Percentiles rank a stretch among this genome's conserved stretches.
These are phyloP conservation scores for Podospora anserina DNA, from an alignment of 495 filamentous ascomycete genomes.

Conservation along the genomic window DNA sequence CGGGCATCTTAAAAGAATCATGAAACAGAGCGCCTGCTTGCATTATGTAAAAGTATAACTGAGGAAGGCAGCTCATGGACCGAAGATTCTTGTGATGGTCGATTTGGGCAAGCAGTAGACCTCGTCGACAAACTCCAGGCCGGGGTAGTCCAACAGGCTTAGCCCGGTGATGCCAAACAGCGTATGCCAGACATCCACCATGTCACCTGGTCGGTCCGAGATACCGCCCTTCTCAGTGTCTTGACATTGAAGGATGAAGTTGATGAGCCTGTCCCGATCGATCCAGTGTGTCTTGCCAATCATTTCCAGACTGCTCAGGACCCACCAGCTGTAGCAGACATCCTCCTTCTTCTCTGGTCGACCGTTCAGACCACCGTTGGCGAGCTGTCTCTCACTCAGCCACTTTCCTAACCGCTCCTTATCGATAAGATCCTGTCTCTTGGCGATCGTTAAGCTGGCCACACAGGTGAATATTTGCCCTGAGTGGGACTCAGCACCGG, in stretches of 20 bases:
- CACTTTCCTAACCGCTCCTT: slow-evolving; percentile 77
- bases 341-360: slow-evolving; percentile 94
- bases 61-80: slow-evolving; percentile 25
- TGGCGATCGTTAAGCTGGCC: slow-evolving; percentile 80
- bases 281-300: slow-evolving; percentile 89
- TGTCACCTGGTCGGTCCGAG: slow-evolving; percentile 84
- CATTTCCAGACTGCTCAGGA: slow-evolving; percentile 82
- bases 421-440: slow-evolving; percentile 77
- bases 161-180: slow-evolving; percentile 84
- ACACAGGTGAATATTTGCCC: slow-evolving; percentile 95
- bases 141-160: slow-evolving; percentile 74
- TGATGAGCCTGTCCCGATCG: slow-evolving; percentile 67
- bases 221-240: slow-evolving; percentile 82
- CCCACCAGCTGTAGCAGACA: slow-evolving; percentile 99
- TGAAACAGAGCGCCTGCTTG: neutral
- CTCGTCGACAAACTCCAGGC: slow-evolving; percentile 77
- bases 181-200: slow-evolving; percentile 98
- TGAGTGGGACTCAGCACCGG: slow-evolving; percentile 86
- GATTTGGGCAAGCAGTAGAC: slow-evolving; percentile 82
- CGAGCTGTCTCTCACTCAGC: slow-evolving; percentile 88
- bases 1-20: neutral
- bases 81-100: slow-evolving; percentile 54
- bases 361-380: slow-evolving; percentile 86
- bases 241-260: slow-evolving; percentile 84
- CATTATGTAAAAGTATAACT: neutral